These are phyloP conservation scores for Endothia cerciana DNA, from an alignment of 2,329 filamentous ascomycete species.

Conservation along the genomic window DNA sequence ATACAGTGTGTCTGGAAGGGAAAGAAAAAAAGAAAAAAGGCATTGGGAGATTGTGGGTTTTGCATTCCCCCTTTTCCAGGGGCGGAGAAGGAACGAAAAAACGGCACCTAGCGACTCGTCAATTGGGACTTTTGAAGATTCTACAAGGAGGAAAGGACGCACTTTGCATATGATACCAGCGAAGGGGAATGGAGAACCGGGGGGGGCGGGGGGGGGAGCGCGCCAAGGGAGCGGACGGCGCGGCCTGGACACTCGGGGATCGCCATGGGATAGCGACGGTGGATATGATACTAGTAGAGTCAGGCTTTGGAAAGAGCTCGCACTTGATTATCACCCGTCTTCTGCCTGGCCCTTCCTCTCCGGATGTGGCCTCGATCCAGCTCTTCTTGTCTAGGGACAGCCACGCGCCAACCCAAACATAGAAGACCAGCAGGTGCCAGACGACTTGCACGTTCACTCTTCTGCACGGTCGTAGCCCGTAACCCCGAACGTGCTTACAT, in stretches of 20 bases:
- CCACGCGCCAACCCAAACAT: too few species aligned
- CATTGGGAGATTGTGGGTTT: background rate
- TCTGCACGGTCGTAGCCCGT: too few species aligned
- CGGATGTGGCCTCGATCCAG: too few species aligned
- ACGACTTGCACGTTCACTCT: too few species aligned
- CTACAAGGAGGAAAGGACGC: slow-evolving; percentile 9
- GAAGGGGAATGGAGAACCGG: background rate
- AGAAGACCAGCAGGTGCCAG: too few species aligned
- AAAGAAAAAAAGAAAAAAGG: too few species aligned
- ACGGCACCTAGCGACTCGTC: slow-evolving; percentile 1
- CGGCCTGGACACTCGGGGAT: too few species aligned
- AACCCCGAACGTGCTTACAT: too few species aligned
- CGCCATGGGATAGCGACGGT: background rate
- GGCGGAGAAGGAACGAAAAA: background rate
- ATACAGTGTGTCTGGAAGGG: slow-evolving; percentile 11
- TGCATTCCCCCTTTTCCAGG: background rate
- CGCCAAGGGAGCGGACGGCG: too few species aligned
- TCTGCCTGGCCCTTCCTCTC: too few species aligned
- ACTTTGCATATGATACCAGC: slow-evolving; percentile 28
- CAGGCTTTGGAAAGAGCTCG: background rate
- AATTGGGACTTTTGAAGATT: background rate
- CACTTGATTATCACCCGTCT: too few species aligned
- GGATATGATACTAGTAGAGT: background rate
- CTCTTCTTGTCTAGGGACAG: too few species aligned
- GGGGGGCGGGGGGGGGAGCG: background rate